Evolutionary conservation across 1,139 yeast genomes (phyloP).

Genomic region (Blastobotrys serpentis): DNA sequence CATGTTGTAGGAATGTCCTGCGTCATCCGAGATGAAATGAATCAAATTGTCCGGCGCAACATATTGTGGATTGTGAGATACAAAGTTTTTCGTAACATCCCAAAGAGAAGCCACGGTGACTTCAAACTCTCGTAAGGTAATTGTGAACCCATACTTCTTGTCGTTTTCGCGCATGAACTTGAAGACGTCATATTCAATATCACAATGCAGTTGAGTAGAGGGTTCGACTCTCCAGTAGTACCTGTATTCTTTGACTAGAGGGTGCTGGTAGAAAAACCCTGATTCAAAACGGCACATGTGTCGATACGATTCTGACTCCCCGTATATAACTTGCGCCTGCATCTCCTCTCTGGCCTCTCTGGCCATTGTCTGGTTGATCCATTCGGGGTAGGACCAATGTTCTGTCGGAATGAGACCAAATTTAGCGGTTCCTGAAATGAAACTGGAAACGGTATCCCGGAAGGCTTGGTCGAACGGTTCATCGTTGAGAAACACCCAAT

Average conservation of each 20-base stretch:
- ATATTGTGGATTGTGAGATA: slow-evolving; percentile 61
- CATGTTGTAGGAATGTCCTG: slow-evolving; percentile 56
- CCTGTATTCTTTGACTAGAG: slow-evolving; percentile 65
- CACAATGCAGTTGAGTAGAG: slow-evolving; percentile 73
- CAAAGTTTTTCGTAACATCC: slow-evolving; percentile 69
- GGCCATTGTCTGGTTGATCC: slow-evolving; percentile 60
- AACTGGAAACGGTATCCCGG: slow-evolving; percentile 42
- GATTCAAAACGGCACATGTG: slow-evolving; percentile 93
- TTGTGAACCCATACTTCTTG: slow-evolving; percentile 74
- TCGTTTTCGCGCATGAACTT: slow-evolving; percentile 74
- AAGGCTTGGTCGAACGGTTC: slow-evolving; percentile 54
- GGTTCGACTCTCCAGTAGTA: slow-evolving; percentile 97
- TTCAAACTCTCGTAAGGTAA: slow-evolving; percentile 75
- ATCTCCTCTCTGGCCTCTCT: slow-evolving; percentile 48
- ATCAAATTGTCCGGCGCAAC: slow-evolving; percentile 65
- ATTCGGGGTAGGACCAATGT: slow-evolving; percentile 73
- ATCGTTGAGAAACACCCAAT: slow-evolving; percentile 79
- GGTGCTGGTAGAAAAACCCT: slow-evolving; percentile 84
- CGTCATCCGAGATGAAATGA: slow-evolving; percentile 70
- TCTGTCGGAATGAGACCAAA: slow-evolving; percentile 64
- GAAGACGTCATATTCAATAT: slow-evolving; percentile 78
- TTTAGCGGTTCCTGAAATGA: slow-evolving; percentile 59
- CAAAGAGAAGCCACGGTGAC: slow-evolving; percentile 80
- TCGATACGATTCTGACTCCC: slow-evolving; percentile 63
- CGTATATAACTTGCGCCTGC: slow-evolving; percentile 57